These are phyloP conservation scores for Sporothrix variecibatus DNA, from an alignment of 2,329 filamentous ascomycete species.

Conservation along the genomic window DNA sequence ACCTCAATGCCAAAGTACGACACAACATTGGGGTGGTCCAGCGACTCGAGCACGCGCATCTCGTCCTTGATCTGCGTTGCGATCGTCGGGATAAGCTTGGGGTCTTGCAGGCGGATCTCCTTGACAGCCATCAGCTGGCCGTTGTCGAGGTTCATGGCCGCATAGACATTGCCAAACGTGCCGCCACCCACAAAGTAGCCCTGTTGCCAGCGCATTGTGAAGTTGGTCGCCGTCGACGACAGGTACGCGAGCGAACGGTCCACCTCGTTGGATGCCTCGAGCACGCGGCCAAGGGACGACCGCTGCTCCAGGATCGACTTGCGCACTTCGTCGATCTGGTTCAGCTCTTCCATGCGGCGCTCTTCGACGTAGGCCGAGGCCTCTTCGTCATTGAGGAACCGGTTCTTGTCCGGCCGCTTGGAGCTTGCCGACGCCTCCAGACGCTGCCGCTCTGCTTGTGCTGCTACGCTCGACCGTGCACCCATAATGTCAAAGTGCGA, in stretches of 20 bases:
- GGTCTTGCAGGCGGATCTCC: slow-evolving; percentile 95
- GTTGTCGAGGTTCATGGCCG: slow-evolving; percentile 94
- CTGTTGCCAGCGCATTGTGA: slow-evolving; percentile 96
- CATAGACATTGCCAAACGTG: slow-evolving; percentile 96
- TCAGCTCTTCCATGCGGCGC: slow-evolving; percentile 72
- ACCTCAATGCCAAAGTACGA: slow-evolving; percentile 98
- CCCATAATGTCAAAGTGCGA: slow-evolving; percentile 99
- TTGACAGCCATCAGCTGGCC: slow-evolving; percentile 98
- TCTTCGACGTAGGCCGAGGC: slow-evolving; percentile 73
- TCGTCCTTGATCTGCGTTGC: slow-evolving; percentile 94
- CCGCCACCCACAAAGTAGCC: slow-evolving; percentile 97
- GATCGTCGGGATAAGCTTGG: slow-evolving; percentile 91
- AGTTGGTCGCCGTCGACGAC: slow-evolving; percentile 90
- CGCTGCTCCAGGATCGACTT: slow-evolving; percentile 81
- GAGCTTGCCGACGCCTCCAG: slow-evolving; percentile 79
- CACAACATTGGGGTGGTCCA: slow-evolving; percentile 97
- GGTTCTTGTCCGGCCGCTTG: slow-evolving; percentile 75
- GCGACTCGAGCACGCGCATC: slow-evolving; percentile 91
- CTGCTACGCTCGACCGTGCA: slow-evolving; percentile 86
- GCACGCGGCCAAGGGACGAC: slow-evolving; percentile 82
- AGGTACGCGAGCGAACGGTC: slow-evolving; percentile 92
- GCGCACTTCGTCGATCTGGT: slow-evolving; percentile 74
- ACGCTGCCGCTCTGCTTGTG: slow-evolving; percentile 88
- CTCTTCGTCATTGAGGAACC: slow-evolving; percentile 77
- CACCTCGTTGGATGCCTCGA: slow-evolving; percentile 94